Evolutionary conservation across 106 monocot genomes (phyloP).

Genomic region (Dactylorhiza incarnata): DNA sequence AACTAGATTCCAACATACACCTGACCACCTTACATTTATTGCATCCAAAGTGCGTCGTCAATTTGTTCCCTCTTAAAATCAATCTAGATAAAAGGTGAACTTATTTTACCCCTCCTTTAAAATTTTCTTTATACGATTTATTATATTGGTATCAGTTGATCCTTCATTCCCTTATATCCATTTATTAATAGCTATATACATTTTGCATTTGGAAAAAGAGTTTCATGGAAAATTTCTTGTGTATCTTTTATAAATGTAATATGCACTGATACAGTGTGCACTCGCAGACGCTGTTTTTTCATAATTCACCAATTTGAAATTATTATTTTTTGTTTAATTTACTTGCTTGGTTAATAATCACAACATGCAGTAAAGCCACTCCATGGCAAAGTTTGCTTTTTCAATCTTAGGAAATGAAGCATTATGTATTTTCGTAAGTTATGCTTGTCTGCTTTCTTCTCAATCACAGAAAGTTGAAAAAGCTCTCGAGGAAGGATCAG

Average conservation of each 20-base stretch:
- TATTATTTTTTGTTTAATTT: neutral
- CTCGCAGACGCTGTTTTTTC: neutral
- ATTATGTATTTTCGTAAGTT: constrained; percentile 1
- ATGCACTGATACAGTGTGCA: neutral
- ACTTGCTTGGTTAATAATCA: neutral
- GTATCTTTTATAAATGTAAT: neutral
- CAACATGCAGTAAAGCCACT: neutral
- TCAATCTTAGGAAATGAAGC: neutral
- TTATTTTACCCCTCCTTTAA: neutral
- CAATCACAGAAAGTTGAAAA: constrained; percentile 84
- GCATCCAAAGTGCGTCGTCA: neutral
- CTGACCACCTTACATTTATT: neutral
- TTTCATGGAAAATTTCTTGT: neutral
- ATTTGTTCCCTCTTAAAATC: neutral
- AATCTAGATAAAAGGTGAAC: neutral
- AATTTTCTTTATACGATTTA: neutral
- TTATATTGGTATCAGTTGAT: neutral
- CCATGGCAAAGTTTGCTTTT: neutral
- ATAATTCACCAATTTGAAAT: neutral
- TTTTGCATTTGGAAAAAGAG: neutral
- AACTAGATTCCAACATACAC: neutral
- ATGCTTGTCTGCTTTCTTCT: neutral
- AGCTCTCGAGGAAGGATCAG: constrained; percentile 61
- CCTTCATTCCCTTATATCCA: constrained; percentile 1
- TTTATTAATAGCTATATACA: neutral